Evolutionary conservation across 1,139 yeast species (phyloP).

Genomic region (Eremothecium gossypii): DNA sequence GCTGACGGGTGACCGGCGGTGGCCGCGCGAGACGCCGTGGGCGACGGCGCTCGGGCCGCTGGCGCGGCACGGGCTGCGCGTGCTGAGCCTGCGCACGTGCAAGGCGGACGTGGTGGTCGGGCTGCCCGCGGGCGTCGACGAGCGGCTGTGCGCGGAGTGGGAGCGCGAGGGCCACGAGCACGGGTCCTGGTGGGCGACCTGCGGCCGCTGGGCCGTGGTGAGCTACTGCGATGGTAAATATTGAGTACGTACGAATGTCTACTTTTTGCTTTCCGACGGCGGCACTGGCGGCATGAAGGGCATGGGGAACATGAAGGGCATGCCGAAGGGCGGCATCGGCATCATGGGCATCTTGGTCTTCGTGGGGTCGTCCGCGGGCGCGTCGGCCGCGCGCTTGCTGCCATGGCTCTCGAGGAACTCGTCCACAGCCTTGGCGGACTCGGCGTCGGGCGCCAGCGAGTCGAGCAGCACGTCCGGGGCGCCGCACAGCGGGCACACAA

Average conservation of each 20-base stretch:
- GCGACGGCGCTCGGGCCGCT: slow-evolving; percentile 58
- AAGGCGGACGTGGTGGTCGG: slow-evolving; percentile 97
- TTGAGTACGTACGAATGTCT: neutral
- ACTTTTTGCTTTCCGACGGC: neutral
- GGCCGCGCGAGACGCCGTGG: slow-evolving; percentile 81
- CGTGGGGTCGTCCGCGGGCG: slow-evolving; percentile 4
- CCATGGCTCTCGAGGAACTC: slow-evolving; percentile 42
- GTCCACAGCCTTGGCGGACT: slow-evolving; percentile 44
- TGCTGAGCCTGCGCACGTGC: slow-evolving; percentile 78
- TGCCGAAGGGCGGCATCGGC: slow-evolving; percentile 12
- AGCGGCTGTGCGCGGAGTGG: slow-evolving; percentile 55
- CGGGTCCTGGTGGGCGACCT: slow-evolving; percentile 74
- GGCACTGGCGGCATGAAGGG: slow-evolving; percentile 10
- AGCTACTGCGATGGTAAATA: slow-evolving; percentile 36
- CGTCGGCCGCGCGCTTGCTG: neutral
- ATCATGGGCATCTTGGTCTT: slow-evolving; percentile 11
- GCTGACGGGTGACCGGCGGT: slow-evolving; percentile 77
- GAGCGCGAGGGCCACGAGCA: slow-evolving; percentile 45
- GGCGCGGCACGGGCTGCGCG: slow-evolving; percentile 47
- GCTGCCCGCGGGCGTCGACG: slow-evolving; percentile 61
- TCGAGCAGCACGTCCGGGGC: slow-evolving; percentile 69
- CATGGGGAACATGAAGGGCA: slow-evolving; percentile 22
- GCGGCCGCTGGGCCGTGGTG: slow-evolving; percentile 92
- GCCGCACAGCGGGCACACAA: slow-evolving; percentile 82
- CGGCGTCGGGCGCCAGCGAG: slow-evolving; percentile 52